These are phyloP conservation scores for Entelexis paramagnoliae DNA, from an alignment of 1,139 yeast species.

Conservation along the genomic window DNA sequence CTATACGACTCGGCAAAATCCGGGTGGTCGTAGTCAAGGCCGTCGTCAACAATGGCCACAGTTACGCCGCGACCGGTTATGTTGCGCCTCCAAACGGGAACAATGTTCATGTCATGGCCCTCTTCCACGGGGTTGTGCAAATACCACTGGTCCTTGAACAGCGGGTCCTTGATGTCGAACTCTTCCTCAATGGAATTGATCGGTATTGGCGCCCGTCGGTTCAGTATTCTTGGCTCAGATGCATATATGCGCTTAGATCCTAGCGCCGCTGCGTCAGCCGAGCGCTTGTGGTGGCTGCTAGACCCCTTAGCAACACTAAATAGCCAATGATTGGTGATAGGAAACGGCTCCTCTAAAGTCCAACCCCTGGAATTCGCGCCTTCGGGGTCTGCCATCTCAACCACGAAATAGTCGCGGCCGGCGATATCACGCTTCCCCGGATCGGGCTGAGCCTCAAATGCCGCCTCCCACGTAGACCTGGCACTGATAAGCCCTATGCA, in stretches of 20 bases:
- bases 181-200: slow-evolving; percentile 28
- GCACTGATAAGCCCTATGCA: slow-evolving; percentile 2
- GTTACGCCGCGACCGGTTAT: slow-evolving; percentile 70
- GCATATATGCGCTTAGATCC: slow-evolving; percentile 13
- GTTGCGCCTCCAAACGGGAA: slow-evolving; percentile 75
- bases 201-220: slow-evolving; percentile 20
- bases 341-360: slow-evolving; percentile 24
- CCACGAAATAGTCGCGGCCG: slow-evolving; percentile 22
- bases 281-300: neutral
- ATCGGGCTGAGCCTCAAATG: slow-evolving; percentile 19
- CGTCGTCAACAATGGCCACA: slow-evolving; percentile 90
- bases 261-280: neutral
- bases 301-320: slow-evolving; percentile 14
- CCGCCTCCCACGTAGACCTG: slow-evolving; percentile 18
- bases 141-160: slow-evolving; percentile 83
- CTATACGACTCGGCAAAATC: slow-evolving; percentile 64
- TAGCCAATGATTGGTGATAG: slow-evolving; percentile 25
- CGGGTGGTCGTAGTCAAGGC: slow-evolving; percentile 66
- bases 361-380: slow-evolving; percentile 7
- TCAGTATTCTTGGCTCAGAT: slow-evolving; percentile 4
- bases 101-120: slow-evolving; percentile 78
- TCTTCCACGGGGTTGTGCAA: slow-evolving; percentile 58
- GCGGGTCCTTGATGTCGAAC: slow-evolving; percentile 67
- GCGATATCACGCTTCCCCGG: slow-evolving; percentile 20
- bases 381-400: slow-evolving; percentile 19